Evolutionary conservation across 2,329 filamentous ascomycete genomes (phyloP), one percentile per base, ranked within the genome.

Genomic region (Phyllosticta capitalensis): DNA sequence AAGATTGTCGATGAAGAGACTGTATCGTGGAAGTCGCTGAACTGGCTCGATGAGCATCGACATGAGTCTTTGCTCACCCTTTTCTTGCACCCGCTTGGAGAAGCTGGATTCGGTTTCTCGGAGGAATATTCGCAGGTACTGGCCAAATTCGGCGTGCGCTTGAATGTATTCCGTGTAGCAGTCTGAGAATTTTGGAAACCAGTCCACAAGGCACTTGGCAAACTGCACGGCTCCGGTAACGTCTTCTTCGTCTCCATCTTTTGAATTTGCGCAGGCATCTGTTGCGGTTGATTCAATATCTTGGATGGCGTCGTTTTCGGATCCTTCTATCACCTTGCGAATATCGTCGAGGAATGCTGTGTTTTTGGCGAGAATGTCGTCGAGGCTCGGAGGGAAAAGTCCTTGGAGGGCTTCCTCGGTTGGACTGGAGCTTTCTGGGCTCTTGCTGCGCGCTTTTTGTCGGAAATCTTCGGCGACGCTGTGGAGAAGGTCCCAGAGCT

Each of bases 21-120:
- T 96, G 75, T 99, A 99, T 24, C 94, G 87, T 24, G 94, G 94
- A 56, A 99, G 81, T 56, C 94, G 83, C 72, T 99, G 94, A 0
- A 99, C 92, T 2, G 94, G 94, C 73, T 99, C 94, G 71, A 99
- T 99, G 58, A 99, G 81, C 63, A 94, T 83, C 3, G 94, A 97
- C 54, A 90, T 91, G 58, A 97, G 82, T 60, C 86, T 83, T 75
- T 99, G 94, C 71, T 97, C 94, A 59, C 94, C 92, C 2, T 88
- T 88, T 64, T 92, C 85, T 56, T 89, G 84, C 2, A 96, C 84
- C 52, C 89, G 81, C 65, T 88, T 86, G 2, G 88, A 87, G 70
- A 96, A 92, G 67, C 87, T 92, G 1, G 91, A 92, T 63, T 88
- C 86, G 60, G 86, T 85, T 66, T 90, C 81, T 63, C 79, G 88